Conservation (phyloP, 1,284 basidiomycete genomes). For the Cutaneotrichosporon cutaneum region DNA sequence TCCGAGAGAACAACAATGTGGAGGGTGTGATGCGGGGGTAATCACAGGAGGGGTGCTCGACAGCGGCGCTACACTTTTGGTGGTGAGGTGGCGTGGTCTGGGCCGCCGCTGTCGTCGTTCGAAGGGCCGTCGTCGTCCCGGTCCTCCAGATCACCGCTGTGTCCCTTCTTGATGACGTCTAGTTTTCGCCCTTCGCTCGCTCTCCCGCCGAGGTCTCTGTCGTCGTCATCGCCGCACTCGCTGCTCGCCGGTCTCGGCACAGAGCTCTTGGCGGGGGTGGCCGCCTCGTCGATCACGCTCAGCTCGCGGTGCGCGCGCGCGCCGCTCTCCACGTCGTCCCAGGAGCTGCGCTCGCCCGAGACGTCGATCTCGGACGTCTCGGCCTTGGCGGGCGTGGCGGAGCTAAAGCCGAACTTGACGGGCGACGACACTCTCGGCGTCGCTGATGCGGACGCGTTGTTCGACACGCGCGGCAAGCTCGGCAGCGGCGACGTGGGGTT, state of each 20-base stretch:
- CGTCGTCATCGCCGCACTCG: background rate
- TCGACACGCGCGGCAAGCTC: slow-evolving; percentile 34
- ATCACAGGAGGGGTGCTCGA: background rate
- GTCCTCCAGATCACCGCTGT: background rate
- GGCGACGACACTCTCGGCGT: slow-evolving; percentile 25
- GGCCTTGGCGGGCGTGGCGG: slow-evolving; percentile 17
- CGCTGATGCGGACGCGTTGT: slow-evolving; percentile 25
- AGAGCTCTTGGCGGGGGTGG: slow-evolving; percentile 3
- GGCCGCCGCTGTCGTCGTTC: slow-evolving; percentile 9
- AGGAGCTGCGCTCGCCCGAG: slow-evolving; percentile 32
- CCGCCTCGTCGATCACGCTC: slow-evolving; percentile 48
- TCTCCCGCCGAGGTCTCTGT: background rate
- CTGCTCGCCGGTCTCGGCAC: background rate
- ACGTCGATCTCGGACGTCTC: slow-evolving; percentile 30
- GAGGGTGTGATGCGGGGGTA: background rate
- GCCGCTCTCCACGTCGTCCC: slow-evolving; percentile 27
- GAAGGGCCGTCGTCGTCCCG: slow-evolving; percentile 9
- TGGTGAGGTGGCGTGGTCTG: background rate
- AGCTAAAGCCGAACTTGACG: slow-evolving; percentile 23
- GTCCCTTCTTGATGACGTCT: background rate
- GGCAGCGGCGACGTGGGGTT: slow-evolving; percentile 39
- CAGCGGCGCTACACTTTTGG: background rate
- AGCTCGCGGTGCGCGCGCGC: slow-evolving; percentile 40
- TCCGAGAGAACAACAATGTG: background rate
- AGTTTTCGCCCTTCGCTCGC: background rate